Conservation (phyloP, 345 rosid genomes). For the Isatis tinctoria region DNA sequence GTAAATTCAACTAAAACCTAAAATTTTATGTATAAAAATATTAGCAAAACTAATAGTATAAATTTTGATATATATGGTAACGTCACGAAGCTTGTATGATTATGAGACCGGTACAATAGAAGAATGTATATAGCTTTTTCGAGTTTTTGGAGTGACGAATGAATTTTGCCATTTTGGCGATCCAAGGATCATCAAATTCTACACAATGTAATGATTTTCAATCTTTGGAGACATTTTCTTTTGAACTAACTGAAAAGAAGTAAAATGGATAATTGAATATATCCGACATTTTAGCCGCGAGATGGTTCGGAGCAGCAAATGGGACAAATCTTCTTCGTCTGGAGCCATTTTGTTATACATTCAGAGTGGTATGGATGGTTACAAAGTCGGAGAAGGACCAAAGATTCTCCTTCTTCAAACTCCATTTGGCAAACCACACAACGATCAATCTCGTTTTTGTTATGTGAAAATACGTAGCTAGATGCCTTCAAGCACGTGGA, state of each 20-base stretch:
- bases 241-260: not conserved
- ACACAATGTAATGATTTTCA: not conserved
- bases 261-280: not conserved
- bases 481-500: conserved; percentile 30
- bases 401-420: conserved; percentile 51
- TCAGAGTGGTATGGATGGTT: conserved; percentile 60
- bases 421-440: conserved; percentile 83
- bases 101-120: not conserved
- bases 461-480: conserved; percentile 5
- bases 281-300: not conserved
- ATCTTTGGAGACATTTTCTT: not conserved
- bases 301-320: conserved; percentile 58
- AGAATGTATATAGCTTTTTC: not conserved
- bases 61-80: not conserved
- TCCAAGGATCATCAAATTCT: not conserved
- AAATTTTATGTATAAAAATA: not conserved
- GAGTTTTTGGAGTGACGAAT: not conserved
- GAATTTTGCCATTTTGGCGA: not conserved
- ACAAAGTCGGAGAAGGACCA: conserved; percentile 51
- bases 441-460: conserved; percentile 39
- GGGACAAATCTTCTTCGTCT: conserved; percentile 65
- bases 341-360: conserved; percentile 70
- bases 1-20: not conserved
- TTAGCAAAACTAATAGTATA: not conserved
- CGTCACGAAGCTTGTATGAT: not conserved